Percentiles rank a stretch among this genome's conserved stretches.
Evolutionary conservation across 2,329 filamentous ascomycete species (phyloP).

Genomic region (Penicillium sp.): DNA sequence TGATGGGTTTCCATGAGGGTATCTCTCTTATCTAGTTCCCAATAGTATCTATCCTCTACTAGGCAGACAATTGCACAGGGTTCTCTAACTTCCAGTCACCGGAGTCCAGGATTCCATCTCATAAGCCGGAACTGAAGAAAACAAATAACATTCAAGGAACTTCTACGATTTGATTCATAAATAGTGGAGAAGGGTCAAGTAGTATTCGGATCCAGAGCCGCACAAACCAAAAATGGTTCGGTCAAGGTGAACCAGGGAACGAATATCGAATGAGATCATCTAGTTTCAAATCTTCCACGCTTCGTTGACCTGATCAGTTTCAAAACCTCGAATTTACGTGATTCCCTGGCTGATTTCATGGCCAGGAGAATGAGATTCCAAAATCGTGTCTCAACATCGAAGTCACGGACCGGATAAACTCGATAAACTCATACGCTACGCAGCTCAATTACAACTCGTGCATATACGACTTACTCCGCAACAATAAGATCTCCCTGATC

Average conservation of each 20-base stretch:
- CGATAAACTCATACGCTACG: neutral
- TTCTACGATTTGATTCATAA: neutral
- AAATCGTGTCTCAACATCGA: neutral
- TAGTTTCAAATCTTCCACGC: constrained; percentile 1
- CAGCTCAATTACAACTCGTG: neutral
- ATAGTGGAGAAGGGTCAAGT: neutral
- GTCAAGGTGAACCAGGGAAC: constrained; percentile 15
- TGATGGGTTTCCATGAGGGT: neutral
- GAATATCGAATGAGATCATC: constrained; percentile 18
- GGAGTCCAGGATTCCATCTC: no score
- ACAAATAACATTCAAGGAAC: neutral
- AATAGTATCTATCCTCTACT: neutral
- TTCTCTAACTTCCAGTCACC: no score
- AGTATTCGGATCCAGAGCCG: neutral
- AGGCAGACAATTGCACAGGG: neutral
- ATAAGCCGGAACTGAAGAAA: neutral
- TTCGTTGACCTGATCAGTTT: neutral
- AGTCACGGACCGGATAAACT: neutral
- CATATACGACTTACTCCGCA: neutral
- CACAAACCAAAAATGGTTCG: no score
- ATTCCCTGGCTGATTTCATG: neutral
- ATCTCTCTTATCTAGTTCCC: neutral
- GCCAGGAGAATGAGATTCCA: neutral
- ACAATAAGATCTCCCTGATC: neutral
- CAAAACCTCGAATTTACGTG: neutral